Conservation (phyloP, 2,329 filamentous ascomycete genomes). For the Alternaria brassicicola region DNA sequence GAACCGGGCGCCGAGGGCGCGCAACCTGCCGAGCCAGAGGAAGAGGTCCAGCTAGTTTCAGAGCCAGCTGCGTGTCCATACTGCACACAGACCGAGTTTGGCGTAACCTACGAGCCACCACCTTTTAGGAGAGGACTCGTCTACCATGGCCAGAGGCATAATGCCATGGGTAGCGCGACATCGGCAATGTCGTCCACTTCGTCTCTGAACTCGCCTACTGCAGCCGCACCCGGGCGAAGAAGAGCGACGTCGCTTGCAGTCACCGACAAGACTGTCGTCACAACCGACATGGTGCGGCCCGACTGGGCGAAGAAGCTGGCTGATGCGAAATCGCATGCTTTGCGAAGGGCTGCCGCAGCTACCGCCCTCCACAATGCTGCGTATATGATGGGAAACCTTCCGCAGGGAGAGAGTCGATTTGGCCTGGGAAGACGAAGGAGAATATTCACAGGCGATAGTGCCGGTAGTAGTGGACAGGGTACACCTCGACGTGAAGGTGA, state of each 20-base stretch:
- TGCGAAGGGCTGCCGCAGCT: conserved; percentile 86
- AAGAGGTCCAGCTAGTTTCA: conserved; percentile 74
- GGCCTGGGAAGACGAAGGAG: conserved; percentile 53
- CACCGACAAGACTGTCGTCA: conserved; percentile 83
- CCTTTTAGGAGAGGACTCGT: conserved; percentile 83
- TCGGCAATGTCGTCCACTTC: conserved; percentile 87
- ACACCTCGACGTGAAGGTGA: conserved; percentile 51
- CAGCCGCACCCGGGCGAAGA: conserved; percentile 56
- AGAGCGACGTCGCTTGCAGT: conserved; percentile 77
- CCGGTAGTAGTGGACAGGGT: conserved; percentile 52
- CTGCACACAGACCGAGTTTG: conserved; percentile 93
- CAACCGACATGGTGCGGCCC: conserved; percentile 88
- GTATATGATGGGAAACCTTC: conserved; percentile 76
- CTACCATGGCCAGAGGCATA: conserved; percentile 64
- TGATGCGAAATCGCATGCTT: conserved; percentile 81
- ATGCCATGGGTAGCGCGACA: conserved; percentile 59
- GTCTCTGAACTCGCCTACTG: conserved; percentile 68
- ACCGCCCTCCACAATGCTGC: conserved; percentile 94
- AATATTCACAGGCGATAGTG: conserved; percentile 58
- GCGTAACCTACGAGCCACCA: conserved; percentile 91
- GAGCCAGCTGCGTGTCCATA: conserved; percentile 94
- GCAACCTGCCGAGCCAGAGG: conserved; percentile 53
- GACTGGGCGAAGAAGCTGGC: conserved; percentile 93
- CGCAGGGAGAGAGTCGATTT: conserved; percentile 58
- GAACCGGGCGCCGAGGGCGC: conserved; percentile 46